phyloP scores from a whole-genome alignment of 2,329 filamentous ascomycete species.

The Talaromyces sp. region DNA sequence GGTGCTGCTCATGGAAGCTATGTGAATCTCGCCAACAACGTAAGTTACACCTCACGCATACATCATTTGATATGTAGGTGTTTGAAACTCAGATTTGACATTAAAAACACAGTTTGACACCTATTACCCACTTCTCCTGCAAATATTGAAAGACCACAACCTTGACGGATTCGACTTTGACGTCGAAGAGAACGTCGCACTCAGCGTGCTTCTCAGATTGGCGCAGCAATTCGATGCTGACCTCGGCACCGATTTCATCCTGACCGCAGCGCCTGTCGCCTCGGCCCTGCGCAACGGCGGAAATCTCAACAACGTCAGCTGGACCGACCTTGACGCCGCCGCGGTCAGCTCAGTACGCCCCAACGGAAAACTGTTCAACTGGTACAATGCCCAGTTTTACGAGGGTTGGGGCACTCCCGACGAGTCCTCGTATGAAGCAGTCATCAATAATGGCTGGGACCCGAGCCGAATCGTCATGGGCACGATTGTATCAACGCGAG shows the following conservation, averaged over 20 bases:
- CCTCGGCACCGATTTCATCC: constrained; percentile 58
- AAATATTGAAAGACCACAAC: constrained; percentile 18
- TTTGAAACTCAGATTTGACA: not conserved
- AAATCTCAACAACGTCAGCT: constrained; percentile 67
- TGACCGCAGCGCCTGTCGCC: constrained; percentile 70
- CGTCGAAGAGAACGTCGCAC: constrained; percentile 39
- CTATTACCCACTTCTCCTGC: constrained; percentile 43
- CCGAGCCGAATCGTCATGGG: constrained; percentile 66
- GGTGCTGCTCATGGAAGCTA: constrained; percentile 49
- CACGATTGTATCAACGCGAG: constrained; percentile 64
- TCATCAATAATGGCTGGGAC: constrained; percentile 55
- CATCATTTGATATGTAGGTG: not conserved
- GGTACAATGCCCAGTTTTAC: constrained; percentile 82
- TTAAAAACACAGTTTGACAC: constrained; percentile 35
- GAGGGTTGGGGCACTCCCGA: constrained; percentile 63
- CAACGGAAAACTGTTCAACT: constrained; percentile 55
- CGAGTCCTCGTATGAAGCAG: constrained; percentile 42
- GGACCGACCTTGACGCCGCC: constrained; percentile 58
- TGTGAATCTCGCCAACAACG: constrained; percentile 24
- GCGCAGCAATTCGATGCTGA: constrained; percentile 50
- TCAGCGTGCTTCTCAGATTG: constrained; percentile 30
- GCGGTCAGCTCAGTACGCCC: constrained; percentile 31
- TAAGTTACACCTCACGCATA: constrained; percentile 8
- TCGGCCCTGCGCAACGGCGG: constrained; percentile 49
- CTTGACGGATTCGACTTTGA: constrained; percentile 43